Percentiles rank a stretch among this genome's conserved stretches.
phyloP scores from a whole-genome alignment of 345 rosid genomes.

The Boechera stricta region DNA sequence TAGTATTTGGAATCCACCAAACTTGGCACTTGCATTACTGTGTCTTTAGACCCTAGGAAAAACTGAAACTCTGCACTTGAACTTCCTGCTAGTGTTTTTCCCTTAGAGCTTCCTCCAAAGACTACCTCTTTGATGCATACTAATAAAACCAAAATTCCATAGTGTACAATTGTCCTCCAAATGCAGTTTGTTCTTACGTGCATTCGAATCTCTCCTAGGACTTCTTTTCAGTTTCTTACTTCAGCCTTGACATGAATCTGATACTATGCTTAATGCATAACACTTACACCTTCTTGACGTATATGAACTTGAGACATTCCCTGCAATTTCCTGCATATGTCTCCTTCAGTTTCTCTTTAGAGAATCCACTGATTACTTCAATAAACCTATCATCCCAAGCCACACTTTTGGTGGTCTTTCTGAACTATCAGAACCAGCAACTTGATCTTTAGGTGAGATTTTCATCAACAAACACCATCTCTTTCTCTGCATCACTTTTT shows the following conservation, averaged over 20 bases:
- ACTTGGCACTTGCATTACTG: background rate
- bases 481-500: no score
- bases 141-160: no score
- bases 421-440: background rate
- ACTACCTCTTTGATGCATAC: no score
- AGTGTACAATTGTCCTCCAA: no score
- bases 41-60: background rate
- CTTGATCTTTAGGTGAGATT: no score
- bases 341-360: background rate
- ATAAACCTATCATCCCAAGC: background rate
- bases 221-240: no score
- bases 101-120: no score
- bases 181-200: no score
- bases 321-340: background rate
- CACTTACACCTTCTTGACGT: background rate
- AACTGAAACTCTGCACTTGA: background rate
- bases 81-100: no score
- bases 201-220: no score
- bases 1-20: background rate
- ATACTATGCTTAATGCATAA: background rate
- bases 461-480: no score
- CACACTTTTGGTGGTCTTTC: background rate
- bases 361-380: background rate
- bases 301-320: background rate
- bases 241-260: background rate